Conservation (phyloP, 2,329 filamentous ascomycete genomes). For the Aspergillus hiratsukae region DNA sequence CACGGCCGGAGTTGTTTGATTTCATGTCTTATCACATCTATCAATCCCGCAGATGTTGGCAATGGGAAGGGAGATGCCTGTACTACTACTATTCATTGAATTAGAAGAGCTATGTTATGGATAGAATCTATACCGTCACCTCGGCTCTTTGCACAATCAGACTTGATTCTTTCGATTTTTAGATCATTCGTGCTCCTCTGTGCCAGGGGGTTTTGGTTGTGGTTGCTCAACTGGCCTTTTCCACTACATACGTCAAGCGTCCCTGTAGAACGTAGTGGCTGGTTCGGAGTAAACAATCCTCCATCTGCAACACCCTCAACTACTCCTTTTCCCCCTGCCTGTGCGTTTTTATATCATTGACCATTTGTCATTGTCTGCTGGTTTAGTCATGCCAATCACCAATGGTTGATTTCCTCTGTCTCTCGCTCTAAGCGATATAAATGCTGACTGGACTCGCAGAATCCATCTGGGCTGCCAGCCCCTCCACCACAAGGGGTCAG, state of each 20-base stretch:
- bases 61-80: not conserved
- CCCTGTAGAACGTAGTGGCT: not conserved
- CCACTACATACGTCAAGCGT: not conserved
- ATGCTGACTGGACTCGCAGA: constrained; percentile 40
- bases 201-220: not conserved
- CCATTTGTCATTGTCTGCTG: constrained; percentile 7
- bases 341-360: not conserved
- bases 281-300: constrained; percentile 4
- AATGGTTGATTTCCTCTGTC: constrained; percentile 30
- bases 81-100: not conserved
- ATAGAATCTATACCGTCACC: not conserved
- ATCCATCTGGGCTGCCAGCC: constrained; percentile 77
- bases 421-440: not conserved
- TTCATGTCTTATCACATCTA: not conserved
- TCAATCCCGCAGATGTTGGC: not conserved
- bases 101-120: not conserved
- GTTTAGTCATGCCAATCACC: constrained; percentile 40
- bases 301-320: not conserved
- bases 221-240: not conserved
- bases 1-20: not conserved
- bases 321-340: not conserved
- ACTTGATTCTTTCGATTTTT: not conserved
- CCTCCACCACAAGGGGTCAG: constrained; percentile 76
- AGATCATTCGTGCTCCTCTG: not conserved
- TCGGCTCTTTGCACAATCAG: not conserved